Evolutionary conservation across 345 rosid species (phyloP).

Genomic region (Fremontodendron californicum): DNA sequence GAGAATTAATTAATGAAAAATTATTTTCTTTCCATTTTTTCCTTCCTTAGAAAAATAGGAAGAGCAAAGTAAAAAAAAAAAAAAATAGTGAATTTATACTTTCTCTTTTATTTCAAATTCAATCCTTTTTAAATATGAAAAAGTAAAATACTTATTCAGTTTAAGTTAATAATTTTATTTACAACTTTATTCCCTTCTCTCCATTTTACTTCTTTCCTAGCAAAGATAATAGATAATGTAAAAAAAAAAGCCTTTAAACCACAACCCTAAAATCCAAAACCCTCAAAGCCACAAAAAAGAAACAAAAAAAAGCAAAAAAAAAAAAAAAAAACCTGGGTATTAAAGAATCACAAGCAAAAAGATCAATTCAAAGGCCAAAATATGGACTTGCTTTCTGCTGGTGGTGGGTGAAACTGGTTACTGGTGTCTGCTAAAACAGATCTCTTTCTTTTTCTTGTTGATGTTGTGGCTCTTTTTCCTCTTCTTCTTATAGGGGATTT

Average conservation of each 20-base stretch:
- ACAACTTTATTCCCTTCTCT: too few species aligned
- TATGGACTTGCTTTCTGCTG: background rate
- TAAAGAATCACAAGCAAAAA: slow-evolving; percentile 24
- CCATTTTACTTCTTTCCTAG: too few species aligned
- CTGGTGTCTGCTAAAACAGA: background rate
- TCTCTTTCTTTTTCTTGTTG: background rate
- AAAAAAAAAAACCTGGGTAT: slow-evolving; percentile 21
- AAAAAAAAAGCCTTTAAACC: slow-evolving; percentile 5
- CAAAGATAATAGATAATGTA: too few species aligned
- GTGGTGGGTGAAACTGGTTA: background rate
- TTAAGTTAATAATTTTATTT: too few species aligned
- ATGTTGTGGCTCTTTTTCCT: background rate
- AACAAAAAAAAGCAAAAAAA: background rate
- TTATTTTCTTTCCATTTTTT: too few species aligned
- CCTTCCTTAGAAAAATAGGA: too few species aligned
- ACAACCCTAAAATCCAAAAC: slow-evolving; percentile 11
- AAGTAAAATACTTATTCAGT: too few species aligned
- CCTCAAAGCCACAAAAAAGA: background rate
- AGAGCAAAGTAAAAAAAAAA: too few species aligned
- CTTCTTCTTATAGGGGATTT: background rate
- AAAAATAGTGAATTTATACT: too few species aligned
- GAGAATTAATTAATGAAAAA: too few species aligned
- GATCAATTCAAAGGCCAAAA: slow-evolving; percentile 5
- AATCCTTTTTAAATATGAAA: too few species aligned
- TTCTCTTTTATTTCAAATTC: too few species aligned